These are phyloP conservation scores for Inga leiocalycina DNA, from an alignment of 306 rosid genomes.

Conservation along the genomic window DNA sequence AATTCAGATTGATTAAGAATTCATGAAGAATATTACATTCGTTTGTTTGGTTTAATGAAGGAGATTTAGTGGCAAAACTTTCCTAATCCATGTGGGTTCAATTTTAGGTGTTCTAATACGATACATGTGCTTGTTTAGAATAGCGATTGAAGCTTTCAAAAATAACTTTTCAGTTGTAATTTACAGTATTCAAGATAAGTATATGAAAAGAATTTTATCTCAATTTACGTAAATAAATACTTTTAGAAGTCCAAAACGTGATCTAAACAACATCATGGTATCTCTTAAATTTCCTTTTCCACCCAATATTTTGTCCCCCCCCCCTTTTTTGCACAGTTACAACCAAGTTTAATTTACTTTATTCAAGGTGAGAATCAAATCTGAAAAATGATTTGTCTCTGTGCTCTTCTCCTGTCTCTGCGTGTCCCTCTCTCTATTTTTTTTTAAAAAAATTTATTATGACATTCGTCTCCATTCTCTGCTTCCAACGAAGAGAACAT, in stretches of 20 bases:
- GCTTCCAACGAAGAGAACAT: neutral
- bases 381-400: slow-evolving; percentile 33
- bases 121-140: too few species aligned
- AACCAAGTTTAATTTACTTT: neutral
- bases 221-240: too few species aligned
- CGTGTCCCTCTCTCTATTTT: neutral
- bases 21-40: neutral
- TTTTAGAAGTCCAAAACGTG: too few species aligned
- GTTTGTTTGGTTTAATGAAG: neutral
- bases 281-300: neutral
- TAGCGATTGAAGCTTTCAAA: too few species aligned
- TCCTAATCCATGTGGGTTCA: neutral
- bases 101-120: too few species aligned
- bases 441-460: neutral
- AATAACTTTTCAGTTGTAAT: too few species aligned
- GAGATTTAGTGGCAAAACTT: neutral
- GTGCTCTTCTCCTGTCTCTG: slow-evolving; percentile 21
- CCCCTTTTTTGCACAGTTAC: neutral
- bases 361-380: slow-evolving; percentile 37
- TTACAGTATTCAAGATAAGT: too few species aligned
- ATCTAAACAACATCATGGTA: too few species aligned
- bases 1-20: too few species aligned
- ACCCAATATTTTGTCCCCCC: neutral
- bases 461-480: slow-evolving; percentile 32
- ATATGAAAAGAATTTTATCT: too few species aligned